Percentiles rank a stretch among this genome's conserved stretches.
Evolutionary conservation across 495 filamentous ascomycete species (phyloP).

Genomic region (Penicillium samsonianum): DNA sequence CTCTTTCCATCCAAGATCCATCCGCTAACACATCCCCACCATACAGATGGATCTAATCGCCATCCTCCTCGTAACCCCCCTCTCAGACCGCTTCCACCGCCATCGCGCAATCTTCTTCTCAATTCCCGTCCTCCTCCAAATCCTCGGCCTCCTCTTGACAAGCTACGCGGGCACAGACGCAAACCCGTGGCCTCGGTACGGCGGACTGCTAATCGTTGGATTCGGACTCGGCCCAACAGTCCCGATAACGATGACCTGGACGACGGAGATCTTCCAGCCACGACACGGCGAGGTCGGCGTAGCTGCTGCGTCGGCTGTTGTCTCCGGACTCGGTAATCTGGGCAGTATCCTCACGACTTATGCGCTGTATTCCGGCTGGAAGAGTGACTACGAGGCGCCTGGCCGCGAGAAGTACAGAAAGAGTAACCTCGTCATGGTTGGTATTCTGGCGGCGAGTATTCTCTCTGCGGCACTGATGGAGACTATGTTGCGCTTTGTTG

Average conservation of each 20-base stretch:
- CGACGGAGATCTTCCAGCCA: constrained; percentile 84
- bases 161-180: constrained; percentile 68
- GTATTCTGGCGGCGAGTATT: constrained; percentile 78
- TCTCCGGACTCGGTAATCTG: constrained; percentile 82
- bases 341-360: constrained; percentile 87
- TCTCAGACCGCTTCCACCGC: constrained; percentile 84
- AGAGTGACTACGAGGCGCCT: constrained; percentile 60
- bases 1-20: not conserved
- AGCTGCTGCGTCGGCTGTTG: constrained; percentile 81
- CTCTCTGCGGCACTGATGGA: constrained; percentile 67
- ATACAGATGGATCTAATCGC: constrained; percentile 82
- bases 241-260: constrained; percentile 92
- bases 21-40: constrained; percentile 14
- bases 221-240: constrained; percentile 92
- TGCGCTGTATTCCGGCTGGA: constrained; percentile 85
- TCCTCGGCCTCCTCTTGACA: constrained; percentile 74
- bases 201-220: constrained; percentile 83
- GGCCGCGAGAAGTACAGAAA: constrained; percentile 74
- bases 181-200: constrained; percentile 83
- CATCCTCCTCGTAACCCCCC: constrained; percentile 79
- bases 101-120: constrained; percentile 84
- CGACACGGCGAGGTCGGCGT: constrained; percentile 91
- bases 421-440: constrained; percentile 86
- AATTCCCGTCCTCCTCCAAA: constrained; percentile 72
- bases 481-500: constrained; percentile 61